Percentiles rank a stretch among this genome's conserved stretches.
These are phyloP conservation scores for Talaromyces pinophilus DNA, from an alignment of 2,329 filamentous ascomycete species.

Conservation along the genomic window DNA sequence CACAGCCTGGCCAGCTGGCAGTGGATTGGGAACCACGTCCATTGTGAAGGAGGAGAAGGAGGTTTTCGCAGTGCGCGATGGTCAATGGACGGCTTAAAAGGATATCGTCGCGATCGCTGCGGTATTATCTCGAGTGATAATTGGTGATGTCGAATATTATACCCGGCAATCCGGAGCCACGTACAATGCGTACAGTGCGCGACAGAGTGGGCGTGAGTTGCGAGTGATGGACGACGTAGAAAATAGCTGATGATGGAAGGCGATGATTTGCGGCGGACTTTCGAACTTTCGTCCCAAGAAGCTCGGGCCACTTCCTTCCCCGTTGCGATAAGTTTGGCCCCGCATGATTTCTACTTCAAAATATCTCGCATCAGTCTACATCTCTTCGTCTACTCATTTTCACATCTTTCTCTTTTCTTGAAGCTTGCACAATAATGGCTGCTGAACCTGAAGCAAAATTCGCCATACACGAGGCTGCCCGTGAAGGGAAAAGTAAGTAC, in stretches of 20 bases:
- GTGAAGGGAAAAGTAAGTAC: slow-evolving; percentile 75
- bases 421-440: slow-evolving; percentile 42
- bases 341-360: slow-evolving; percentile 3
- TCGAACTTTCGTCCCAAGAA: slow-evolving; percentile 23
- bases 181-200: too few relatives aligned
- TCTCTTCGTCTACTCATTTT: background rate
- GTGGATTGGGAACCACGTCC: slow-evolving; percentile 7
- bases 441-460: slow-evolving; percentile 62
- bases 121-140: background rate
- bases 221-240: background rate
- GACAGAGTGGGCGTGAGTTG: background rate
- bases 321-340: slow-evolving; percentile 11
- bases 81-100: background rate
- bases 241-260: background rate
- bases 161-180: background rate
- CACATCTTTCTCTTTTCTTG: background rate
- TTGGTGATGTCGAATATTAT: too few relatives aligned
- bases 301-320: slow-evolving; percentile 24
- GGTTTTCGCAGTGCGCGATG: background rate
- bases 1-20: slow-evolving; percentile 39
- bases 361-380: background rate
- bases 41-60: slow-evolving; percentile 1
- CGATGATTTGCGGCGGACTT: slow-evolving; percentile 4
- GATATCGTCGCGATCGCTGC: background rate
- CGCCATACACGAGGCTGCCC: slow-evolving; percentile 81